Conservation (phyloP, 2,329 filamentous ascomycete genomes). For the Stachybotrys echinatus region DNA sequence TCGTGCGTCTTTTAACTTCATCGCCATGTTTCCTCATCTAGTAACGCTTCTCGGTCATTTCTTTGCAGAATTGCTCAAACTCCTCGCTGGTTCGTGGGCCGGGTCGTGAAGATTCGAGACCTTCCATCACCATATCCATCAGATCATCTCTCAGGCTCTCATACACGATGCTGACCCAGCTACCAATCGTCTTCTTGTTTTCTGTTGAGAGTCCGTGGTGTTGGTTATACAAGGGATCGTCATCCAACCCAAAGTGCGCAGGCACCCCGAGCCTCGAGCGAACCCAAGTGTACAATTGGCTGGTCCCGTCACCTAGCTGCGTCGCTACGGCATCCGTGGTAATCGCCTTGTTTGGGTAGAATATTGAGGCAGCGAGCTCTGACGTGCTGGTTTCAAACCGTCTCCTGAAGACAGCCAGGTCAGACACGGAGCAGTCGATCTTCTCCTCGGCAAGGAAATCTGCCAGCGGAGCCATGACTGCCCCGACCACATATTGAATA, state of each 20-base stretch:
- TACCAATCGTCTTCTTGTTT: constrained; percentile 25
- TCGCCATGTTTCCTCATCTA: constrained; percentile 2
- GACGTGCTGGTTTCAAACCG: constrained; percentile 14
- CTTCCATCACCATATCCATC: constrained; percentile 21
- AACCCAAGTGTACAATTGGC: constrained; percentile 21
- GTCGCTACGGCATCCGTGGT: constrained; percentile 15
- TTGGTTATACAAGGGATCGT: constrained; percentile 20
- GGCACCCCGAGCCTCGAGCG: constrained; percentile 19
- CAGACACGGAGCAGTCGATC: constrained; percentile 14
- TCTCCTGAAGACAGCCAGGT: constrained; percentile 14
- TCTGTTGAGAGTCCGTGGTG: constrained; percentile 14
- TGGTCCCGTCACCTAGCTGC: constrained; percentile 22
- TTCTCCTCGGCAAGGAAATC: constrained; percentile 15
- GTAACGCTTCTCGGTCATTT: constrained; percentile 6
- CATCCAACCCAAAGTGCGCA: constrained; percentile 23
- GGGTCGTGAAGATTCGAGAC: constrained; percentile 10
- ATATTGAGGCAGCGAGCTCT: constrained; percentile 12
- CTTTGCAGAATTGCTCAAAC: constrained; percentile 15
- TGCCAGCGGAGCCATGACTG: constrained; percentile 19
- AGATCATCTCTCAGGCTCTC: constrained; percentile 19
- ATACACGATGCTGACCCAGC: constrained; percentile 23
- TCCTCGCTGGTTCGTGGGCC: constrained; percentile 13
- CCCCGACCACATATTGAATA: constrained; percentile 17
- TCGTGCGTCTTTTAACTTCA: neutral
- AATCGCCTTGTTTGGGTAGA: constrained; percentile 18